Conservation (phyloP, 1,284 basidiomycete genomes). For the Melampsora medusae region DNA sequence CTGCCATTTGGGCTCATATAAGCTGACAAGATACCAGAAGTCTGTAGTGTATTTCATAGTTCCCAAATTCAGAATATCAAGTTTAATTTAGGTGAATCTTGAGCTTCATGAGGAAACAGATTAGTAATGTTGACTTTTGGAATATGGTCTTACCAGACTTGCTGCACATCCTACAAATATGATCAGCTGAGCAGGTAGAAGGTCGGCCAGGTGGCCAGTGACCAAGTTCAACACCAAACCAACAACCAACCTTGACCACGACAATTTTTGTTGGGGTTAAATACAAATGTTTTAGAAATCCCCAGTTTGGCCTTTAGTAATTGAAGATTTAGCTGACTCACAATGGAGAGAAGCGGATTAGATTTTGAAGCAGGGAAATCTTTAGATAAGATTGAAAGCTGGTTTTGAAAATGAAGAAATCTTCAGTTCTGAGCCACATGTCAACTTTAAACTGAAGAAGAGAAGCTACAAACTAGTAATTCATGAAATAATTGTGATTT, state of each 20-base stretch:
- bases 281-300: neutral
- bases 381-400: conserved; percentile 37
- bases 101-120: neutral
- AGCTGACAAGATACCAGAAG: conserved; percentile 10
- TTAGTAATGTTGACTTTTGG: too few relatives aligned
- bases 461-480: neutral
- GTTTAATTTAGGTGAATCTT: neutral
- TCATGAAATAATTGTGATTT: conserved; percentile 11
- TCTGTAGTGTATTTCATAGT: neutral
- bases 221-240: conserved; percentile 27
- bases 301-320: neutral
- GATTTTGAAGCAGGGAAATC: conserved; percentile 12
- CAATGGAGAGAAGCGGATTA: conserved; percentile 38
- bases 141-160: neutral
- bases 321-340: conserved; percentile 3
- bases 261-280: neutral
- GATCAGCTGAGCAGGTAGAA: conserved; percentile 28
- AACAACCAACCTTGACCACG: conserved; percentile 18
- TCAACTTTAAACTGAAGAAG: neutral
- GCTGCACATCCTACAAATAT: conserved; percentile 31
- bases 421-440: neutral
- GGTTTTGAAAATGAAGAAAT: neutral
- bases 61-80: neutral
- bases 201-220: conserved; percentile 17
- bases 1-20: conserved; percentile 32